These are phyloP conservation scores for Paecilomyces dactylethromorphus DNA, from an alignment of 2,329 filamentous ascomycete species.

Conservation along the genomic window DNA sequence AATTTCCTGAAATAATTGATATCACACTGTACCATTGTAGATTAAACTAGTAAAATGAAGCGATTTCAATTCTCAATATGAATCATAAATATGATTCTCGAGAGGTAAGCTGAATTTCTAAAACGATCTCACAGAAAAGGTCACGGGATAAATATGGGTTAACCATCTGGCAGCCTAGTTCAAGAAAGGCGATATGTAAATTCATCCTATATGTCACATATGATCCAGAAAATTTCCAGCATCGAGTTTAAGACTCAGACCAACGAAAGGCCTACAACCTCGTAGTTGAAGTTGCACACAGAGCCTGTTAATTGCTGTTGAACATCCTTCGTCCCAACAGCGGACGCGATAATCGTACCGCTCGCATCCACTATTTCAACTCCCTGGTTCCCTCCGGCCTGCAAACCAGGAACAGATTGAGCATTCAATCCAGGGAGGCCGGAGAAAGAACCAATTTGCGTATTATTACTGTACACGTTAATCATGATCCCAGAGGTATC, in stretches of 20 bases:
- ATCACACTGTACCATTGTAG: too few relatives aligned
- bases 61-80: too few relatives aligned
- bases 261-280: conserved; percentile 5
- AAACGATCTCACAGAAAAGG: too few relatives aligned
- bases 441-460: conserved; percentile 1
- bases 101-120: too few relatives aligned
- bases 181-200: too few relatives aligned
- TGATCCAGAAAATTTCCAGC: too few relatives aligned
- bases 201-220: too few relatives aligned
- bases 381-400: conserved; percentile 5
- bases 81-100: too few relatives aligned
- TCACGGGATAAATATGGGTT: too few relatives aligned
- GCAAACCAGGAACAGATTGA: conserved; percentile 2
- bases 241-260: neutral
- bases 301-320: neutral
- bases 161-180: too few relatives aligned
- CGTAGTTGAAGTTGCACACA: conserved; percentile 10
- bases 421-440: conserved; percentile 4
- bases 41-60: too few relatives aligned
- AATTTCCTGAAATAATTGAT: too few relatives aligned
- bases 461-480: conserved; percentile 8
- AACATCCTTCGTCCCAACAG: conserved; percentile 6
- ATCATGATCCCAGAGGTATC: conserved; percentile 1
- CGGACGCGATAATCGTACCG: neutral
- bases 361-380: conserved; percentile 5